Evolutionary conservation across 2,329 filamentous ascomycete species (phyloP).

Genomic region (Sporothrix phasma): DNA sequence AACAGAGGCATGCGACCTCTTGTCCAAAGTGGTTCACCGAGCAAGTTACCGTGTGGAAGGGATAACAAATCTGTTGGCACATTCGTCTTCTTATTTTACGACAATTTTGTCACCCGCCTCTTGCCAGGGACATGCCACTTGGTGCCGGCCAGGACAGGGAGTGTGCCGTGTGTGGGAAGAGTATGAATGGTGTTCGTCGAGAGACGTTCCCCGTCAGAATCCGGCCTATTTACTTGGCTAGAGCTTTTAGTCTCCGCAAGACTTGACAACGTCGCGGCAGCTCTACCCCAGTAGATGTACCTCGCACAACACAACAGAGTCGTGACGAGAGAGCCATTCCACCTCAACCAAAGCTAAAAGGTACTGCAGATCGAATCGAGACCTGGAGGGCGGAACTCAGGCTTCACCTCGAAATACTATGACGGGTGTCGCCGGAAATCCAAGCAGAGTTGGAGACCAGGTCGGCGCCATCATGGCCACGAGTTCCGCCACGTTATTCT

Average conservation of each 20-base stretch:
- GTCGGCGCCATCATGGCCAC: slow-evolving; percentile 53
- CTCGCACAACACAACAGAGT: too few species aligned
- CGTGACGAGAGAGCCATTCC: too few species aligned
- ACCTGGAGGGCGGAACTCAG: too few species aligned
- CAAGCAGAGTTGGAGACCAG: slow-evolving; percentile 48
- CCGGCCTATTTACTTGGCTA: not conserved
- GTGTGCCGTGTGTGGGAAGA: not conserved
- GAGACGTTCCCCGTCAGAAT: not conserved
- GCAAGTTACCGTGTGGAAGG: not conserved
- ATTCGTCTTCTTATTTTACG: too few species aligned
- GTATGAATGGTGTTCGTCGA: not conserved
- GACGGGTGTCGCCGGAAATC: slow-evolving; percentile 34
- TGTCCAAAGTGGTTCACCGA: slow-evolving; percentile 18
- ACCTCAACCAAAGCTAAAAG: too few species aligned
- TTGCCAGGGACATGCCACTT: not conserved
- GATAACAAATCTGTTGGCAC: not conserved
- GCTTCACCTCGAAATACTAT: not conserved
- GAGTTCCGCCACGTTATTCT: slow-evolving; percentile 55
- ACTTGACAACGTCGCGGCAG: too few species aligned
- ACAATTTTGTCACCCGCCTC: not conserved
- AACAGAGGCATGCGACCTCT: slow-evolving; percentile 16
- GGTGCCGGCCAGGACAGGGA: not conserved
- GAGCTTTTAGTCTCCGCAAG: too few species aligned
- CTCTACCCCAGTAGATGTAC: too few species aligned
- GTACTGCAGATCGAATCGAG: too few species aligned